Evolutionary conservation across 225 moss, liverwort and hornwort species (phyloP), one percentile per base, ranked within the genome.

Genomic region (Antitrichia curtipendula): DNA sequence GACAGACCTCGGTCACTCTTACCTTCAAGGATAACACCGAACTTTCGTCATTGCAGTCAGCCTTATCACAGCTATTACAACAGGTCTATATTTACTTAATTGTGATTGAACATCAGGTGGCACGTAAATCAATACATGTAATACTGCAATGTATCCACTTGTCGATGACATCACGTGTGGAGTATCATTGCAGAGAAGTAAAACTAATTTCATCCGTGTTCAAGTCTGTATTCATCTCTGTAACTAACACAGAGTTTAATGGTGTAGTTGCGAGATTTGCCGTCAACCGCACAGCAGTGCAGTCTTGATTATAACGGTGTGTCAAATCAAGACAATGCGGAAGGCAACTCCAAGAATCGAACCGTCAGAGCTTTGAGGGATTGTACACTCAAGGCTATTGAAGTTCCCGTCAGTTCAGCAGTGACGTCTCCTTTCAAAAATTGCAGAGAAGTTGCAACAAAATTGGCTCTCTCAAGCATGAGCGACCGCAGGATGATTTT

Each of bases 31-130:
- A 93, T 81, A 82, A 83, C 75, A 81, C 91, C 52, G 97, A 97
- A 85, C 87, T 96, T 61, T 87, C 91, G 80, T 93, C 93, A 68
- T 84, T 97, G 90, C 94, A 94, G 86, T 96, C 95, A 74, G 95
- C 95, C 54, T 91, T 97, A 82, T 90, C 89, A 70, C 96, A 95
- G 87, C 91, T 96, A 89, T 90, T 96, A 85, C 92, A 93, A 57
- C 96, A 97, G 96, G 97, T 97, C 84, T 43, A 53, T 75, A 45
- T 63, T 86, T 63, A 78, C 86, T 86, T 16, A 38, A 49, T 50
- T 62, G 27, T 56, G 68, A 47, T 63, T 91, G 41, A 87, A 72
- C 18, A 28, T 85, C 32, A 58, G 66, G 79, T 70, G 63, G 49
- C 75, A 62, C 40, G 45, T 52, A 47, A 54, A 68, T 66, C 62